Base-by-base conservation (phyloP, 768 basidiomycete genomes). In the Wakefieldia striispora region DNA sequence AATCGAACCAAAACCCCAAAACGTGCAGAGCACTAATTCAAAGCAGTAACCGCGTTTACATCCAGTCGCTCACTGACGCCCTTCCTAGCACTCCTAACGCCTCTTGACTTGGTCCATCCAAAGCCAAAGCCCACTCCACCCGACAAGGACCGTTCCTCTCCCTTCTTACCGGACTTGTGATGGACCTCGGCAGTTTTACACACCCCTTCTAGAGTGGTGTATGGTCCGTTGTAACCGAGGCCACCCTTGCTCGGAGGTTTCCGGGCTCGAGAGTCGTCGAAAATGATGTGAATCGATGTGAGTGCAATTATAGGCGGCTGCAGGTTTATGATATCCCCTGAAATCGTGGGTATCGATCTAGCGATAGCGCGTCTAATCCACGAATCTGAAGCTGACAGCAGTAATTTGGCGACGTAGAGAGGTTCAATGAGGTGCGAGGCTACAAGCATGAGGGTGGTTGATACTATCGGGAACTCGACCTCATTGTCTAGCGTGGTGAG, bases 251-350 rank as follows among this genome's bases (percentile, higher is more conserved):
- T 63, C 0, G 82, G 77, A 4, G 77, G 55, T 35, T 80, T 62
- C 3, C 83, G 72, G 21, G 84, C 83, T 35, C 81, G 75, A n/a
- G 81, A 80, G 59, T 86, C 83, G 40, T 85, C 82, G 45, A 83
- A 82, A 24, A 86, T 72, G 40, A 84, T 60, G 54, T 85, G 83
- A 1, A 81, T 69, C 19, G 68, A 70, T 3, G 72, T 74, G 16
- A 86, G 69, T 6, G 74, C 68, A 61, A 82, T 84, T 3, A 83
- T 65, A 4, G 83, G 66, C 0, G 84, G 83, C 53, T 86, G 84
- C 6, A 86, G 67, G 55, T 79, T 79, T 29, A 80, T 54, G 3
- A 81, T 47, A 46, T 79, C 80, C 31, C 77, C 75, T 13, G 65
- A 59, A n/a, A 84, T 49, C 0, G 71, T 53, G 6, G 80, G 79